A percentile compares a stretch with the other conserved stretches of the same genome.
Evolutionary conservation across 192 early-diverging fungal genomes (phyloP).

Genomic region (Backusella tarrabulga): DNA sequence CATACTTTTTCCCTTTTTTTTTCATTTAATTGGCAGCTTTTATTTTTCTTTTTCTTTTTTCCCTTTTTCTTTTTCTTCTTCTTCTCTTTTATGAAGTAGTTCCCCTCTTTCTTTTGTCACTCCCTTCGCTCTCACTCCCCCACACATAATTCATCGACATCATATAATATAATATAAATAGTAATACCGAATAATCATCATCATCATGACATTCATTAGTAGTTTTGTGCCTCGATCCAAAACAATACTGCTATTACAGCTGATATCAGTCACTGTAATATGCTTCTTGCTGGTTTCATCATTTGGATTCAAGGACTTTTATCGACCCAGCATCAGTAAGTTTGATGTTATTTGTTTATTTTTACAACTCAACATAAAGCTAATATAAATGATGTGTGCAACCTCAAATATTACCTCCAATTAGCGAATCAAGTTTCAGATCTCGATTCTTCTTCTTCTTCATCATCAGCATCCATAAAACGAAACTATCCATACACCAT

Average conservation of each 20-base stretch:
- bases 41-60: neutral
- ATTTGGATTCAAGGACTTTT: neutral
- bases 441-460: neutral
- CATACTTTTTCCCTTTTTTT: neutral
- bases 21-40: neutral
- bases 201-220: neutral
- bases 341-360: neutral
- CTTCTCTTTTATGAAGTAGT: neutral
- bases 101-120: neutral
- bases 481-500: conserved; percentile 40
- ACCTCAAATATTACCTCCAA: neutral
- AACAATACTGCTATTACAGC: neutral
- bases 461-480: neutral
- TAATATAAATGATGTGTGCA: neutral
- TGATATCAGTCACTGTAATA: neutral
- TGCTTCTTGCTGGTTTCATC: neutral
- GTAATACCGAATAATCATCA: neutral
- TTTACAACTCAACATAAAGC: neutral
- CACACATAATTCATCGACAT: neutral
- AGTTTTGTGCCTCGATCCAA: conserved; percentile 3
- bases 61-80: neutral
- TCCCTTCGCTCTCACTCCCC: neutral
- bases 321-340: neutral
- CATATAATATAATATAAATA: too few species aligned
- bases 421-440: neutral